These are phyloP conservation scores for Sphaerulina populicola DNA, from an alignment of 2,329 filamentous ascomycete species.

Conservation along the genomic window DNA sequence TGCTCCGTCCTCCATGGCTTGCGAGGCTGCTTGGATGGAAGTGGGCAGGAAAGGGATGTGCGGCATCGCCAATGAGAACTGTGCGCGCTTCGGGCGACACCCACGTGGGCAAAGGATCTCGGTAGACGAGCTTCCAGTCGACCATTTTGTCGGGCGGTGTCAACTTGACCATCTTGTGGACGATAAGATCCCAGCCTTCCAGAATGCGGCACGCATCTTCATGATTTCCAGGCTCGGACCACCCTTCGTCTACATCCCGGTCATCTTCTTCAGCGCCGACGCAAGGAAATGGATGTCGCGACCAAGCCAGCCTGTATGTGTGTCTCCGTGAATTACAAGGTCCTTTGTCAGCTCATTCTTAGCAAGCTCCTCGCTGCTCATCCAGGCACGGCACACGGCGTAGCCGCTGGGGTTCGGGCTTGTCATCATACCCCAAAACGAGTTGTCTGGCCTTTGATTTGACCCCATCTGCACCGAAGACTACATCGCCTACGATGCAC, in stretches of 20 bases:
- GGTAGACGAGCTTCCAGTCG: constrained; percentile 51
- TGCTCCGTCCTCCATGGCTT: constrained; percentile 47
- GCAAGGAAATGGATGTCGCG: constrained; percentile 41
- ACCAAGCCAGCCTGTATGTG: constrained; percentile 39
- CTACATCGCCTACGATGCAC: constrained; percentile 40
- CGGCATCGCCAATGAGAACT: constrained; percentile 47
- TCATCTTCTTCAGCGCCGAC: constrained; percentile 46
- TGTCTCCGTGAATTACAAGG: constrained; percentile 17
- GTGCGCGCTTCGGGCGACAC: constrained; percentile 45
- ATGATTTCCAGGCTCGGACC: constrained; percentile 37
- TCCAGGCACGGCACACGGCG: constrained; percentile 49
- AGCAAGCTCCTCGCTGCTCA: constrained; percentile 40
- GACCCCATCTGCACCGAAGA: constrained; percentile 48
- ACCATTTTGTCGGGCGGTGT: constrained; percentile 33
- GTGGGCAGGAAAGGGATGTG: constrained; percentile 50
- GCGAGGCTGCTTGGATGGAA: constrained; percentile 47
- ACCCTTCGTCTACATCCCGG: constrained; percentile 38
- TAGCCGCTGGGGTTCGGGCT: constrained; percentile 44
- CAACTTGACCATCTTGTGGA: constrained; percentile 41
- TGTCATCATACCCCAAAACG: constrained; percentile 43
- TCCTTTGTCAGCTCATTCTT: constrained; percentile 47
- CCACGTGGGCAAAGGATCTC: constrained; percentile 50
- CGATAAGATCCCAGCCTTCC: constrained; percentile 39
- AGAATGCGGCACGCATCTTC: constrained; percentile 40
- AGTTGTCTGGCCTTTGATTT: constrained; percentile 45